Evolutionary conservation across 129 eudicot species (phyloP).

Genomic region (Centaurea solstitialis): DNA sequence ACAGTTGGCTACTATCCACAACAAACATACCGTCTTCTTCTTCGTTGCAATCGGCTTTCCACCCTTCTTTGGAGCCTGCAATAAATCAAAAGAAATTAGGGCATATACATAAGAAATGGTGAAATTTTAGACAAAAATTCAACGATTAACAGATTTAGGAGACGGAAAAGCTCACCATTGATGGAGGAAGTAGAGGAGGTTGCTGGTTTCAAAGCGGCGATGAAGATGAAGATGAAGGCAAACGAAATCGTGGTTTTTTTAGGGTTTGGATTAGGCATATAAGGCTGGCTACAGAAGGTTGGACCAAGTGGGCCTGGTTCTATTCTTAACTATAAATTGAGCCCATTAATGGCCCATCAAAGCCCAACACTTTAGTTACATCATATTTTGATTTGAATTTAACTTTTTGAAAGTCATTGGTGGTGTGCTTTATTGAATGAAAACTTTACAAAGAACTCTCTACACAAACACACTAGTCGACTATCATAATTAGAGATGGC

Average conservation of each 20-base stretch:
- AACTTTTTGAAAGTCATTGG: too few species aligned
- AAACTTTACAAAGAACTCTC: too few species aligned
- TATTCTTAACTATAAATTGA: neutral
- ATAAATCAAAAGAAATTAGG: neutral
- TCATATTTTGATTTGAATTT: too few species aligned
- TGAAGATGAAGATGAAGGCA: neutral
- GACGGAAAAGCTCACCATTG: slow-evolving; percentile 24
- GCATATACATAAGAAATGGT: neutral
- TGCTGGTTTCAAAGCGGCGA: neutral
- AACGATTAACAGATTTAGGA: neutral
- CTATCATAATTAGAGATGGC: too few species aligned
- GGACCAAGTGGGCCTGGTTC: neutral
- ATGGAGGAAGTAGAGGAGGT: neutral
- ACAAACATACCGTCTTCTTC: slow-evolving; percentile 56
- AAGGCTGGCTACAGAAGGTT: neutral
- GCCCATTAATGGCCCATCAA: neutral
- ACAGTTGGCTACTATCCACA: neutral
- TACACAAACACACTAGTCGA: too few species aligned
- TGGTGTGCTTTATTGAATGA: too few species aligned
- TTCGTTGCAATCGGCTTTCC: slow-evolving; percentile 59
- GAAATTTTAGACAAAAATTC: neutral
- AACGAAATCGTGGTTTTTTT: neutral
- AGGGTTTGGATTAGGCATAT: neutral
- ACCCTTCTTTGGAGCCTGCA: slow-evolving; percentile 82
- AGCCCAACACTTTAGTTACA: neutral